Base-by-base conservation (phyloP, 202 grass and related monocot species). In the Brachypodium distachyon region DNA sequence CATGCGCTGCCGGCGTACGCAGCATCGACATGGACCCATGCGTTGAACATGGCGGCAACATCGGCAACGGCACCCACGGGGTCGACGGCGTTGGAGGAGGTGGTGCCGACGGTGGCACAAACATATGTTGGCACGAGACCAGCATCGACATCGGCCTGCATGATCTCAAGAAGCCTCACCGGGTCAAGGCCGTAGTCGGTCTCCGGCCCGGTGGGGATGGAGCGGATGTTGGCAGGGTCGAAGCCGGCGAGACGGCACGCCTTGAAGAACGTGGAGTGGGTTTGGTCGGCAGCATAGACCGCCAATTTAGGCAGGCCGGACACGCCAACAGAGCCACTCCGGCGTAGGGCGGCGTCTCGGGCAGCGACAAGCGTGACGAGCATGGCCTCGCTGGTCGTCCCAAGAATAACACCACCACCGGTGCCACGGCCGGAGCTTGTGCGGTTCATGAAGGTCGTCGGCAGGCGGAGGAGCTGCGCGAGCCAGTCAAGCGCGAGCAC, bases 401-500 rank as follows among this genome's bases (percentile, higher is more conserved):
- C 68, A 11, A 60, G 23, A 12, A 63, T 41, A 4, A 49, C 68
- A 1, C 68, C 7, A 0, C 70, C 79, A 0, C 86, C 86, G 43
- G 40, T 37, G 17, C 57, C 67, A 1, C 39, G 31, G 13, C 80
- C 74, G 8, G 10, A 12, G 33, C 12, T 10, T 1, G 26, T 40
- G 28, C 29, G 48, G 73, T 74, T 74, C 66, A 72, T 81, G 53
- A 92, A 92, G 19, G 17, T 42, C 9, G 56, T 1, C 5, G 89
- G 86, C 6, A 92, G 85, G 1, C 61, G 25, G 0, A 92, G 74
- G 19, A 92, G 85, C 61, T 88, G 78, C 1, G 82, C 89, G 11
- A 92, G 82, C 89, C 89, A 87, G 81, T 91, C 81, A 2, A 91
- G 84, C 26, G 78, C 78, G 26, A 87, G 84, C n/a, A 56, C 78